Evolutionary conservation across 2,329 filamentous ascomycete genomes (phyloP).

Genomic region (Botryotinia convoluta): DNA sequence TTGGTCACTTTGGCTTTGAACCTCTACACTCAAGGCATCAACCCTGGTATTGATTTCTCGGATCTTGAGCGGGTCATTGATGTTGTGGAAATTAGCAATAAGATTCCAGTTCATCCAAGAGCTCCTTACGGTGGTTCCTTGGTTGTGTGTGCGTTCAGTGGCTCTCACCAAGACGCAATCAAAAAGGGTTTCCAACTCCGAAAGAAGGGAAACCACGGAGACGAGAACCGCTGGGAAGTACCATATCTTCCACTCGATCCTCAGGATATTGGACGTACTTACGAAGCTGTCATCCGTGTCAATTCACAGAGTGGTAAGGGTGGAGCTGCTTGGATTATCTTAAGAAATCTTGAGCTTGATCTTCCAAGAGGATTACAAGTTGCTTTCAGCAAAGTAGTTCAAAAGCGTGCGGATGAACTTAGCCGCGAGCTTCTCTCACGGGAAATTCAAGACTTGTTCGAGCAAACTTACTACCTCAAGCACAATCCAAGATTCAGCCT

Average conservation of each 20-base stretch:
- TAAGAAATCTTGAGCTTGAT: conserved; percentile 84
- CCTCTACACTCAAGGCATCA: conserved; percentile 89
- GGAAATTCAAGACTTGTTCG: conserved; percentile 87
- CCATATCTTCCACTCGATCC: conserved; percentile 94
- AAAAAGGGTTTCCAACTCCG: conserved; percentile 84
- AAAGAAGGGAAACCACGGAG: conserved; percentile 50
- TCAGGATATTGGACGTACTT: conserved; percentile 90
- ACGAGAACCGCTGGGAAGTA: conserved; percentile 64
- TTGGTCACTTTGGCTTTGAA: conserved; percentile 90
- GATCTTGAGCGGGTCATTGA: conserved; percentile 84
- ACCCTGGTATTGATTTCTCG: conserved; percentile 85
- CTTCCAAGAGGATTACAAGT: conserved; percentile 89
- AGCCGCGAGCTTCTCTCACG: conserved; percentile 79
- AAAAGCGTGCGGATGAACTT: conserved; percentile 73
- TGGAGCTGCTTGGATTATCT: conserved; percentile 90
- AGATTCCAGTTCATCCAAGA: conserved; percentile 87
- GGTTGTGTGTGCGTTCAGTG: conserved; percentile 89
- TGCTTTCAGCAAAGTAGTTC: conserved; percentile 78
- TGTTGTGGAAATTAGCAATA: conserved; percentile 87
- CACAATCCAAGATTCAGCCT: conserved; percentile 81
- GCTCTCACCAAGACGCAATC: conserved; percentile 93
- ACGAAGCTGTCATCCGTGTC: conserved; percentile 96
- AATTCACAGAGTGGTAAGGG: conserved; percentile 97
- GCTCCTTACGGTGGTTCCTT: conserved; percentile 89
- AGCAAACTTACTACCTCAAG: conserved; percentile 80